Evolutionary conservation across 371 early-diverging fungal genomes (phyloP).

Genomic region (Apophysomyces sp.): DNA sequence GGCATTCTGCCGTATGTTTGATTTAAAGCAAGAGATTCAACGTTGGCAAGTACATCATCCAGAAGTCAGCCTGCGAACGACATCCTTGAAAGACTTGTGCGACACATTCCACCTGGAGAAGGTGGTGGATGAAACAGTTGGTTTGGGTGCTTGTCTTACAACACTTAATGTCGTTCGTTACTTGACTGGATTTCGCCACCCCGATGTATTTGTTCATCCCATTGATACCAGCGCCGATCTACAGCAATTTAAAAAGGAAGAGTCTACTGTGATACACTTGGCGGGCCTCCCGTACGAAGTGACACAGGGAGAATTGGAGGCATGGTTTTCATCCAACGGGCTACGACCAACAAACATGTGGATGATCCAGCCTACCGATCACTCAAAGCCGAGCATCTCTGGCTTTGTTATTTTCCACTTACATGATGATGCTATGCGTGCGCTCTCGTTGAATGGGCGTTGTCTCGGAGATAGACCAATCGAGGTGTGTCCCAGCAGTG

Average conservation of each 20-base stretch:
- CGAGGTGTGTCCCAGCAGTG: constrained; percentile 65
- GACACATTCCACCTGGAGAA: constrained; percentile 51
- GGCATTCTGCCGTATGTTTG: constrained; percentile 65
- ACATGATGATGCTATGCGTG: constrained; percentile 64
- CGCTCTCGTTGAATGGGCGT: constrained; percentile 65
- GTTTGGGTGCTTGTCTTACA: constrained; percentile 60
- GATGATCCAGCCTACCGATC: constrained; percentile 52
- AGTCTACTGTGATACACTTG: constrained; percentile 67
- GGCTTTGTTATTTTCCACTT: constrained; percentile 58
- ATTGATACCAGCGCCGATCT: constrained; percentile 65
- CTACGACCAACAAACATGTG: constrained; percentile 56
- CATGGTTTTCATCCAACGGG: constrained; percentile 63
- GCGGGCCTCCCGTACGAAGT: constrained; percentile 62
- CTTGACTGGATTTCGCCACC: constrained; percentile 50
- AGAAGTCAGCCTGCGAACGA: constrained; percentile 52
- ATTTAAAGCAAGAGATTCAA: constrained; percentile 71
- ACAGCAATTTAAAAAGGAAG: constrained; percentile 65
- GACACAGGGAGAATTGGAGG: constrained; percentile 65
- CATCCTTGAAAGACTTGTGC: constrained; percentile 66
- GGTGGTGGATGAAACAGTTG: constrained; percentile 54
- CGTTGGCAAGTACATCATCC: constrained; percentile 68
- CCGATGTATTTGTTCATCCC: constrained; percentile 66
- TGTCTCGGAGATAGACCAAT: constrained; percentile 66
- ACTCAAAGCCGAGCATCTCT: constrained; percentile 56
- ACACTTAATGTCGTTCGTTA: constrained; percentile 61